Conservation (phyloP, 1,139 yeast species). For the Blastobotrys malaysiensis region DNA sequence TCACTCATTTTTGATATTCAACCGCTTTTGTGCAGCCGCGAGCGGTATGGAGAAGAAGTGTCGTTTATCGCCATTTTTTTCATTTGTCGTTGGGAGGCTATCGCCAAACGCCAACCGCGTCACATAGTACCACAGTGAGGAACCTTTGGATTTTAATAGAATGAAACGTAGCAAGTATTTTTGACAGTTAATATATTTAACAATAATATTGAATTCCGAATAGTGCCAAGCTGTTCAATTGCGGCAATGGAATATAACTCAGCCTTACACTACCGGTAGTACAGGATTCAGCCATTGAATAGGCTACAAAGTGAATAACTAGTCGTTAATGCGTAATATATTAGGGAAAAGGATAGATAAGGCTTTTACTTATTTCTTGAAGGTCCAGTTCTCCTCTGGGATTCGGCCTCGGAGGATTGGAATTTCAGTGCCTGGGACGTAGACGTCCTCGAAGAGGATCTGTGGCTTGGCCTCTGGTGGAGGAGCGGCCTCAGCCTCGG, state of each 20-base stretch:
- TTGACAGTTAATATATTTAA: too few relatives aligned
- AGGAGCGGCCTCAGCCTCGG: slow-evolving; percentile 87
- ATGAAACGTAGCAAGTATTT: too few relatives aligned
- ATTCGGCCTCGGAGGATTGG: slow-evolving; percentile 95
- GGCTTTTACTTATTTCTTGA: slow-evolving; percentile 16
- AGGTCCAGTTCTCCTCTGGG: slow-evolving; percentile 60
- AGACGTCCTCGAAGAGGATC: slow-evolving; percentile 92
- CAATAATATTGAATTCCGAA: too few relatives aligned
- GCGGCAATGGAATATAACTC: too few relatives aligned
- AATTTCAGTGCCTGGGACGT: slow-evolving; percentile 89
- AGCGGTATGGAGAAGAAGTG: neutral
- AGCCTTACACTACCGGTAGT: too few relatives aligned
- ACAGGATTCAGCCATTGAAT: too few relatives aligned
- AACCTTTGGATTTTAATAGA: too few relatives aligned
- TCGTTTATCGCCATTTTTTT: slow-evolving; percentile 7
- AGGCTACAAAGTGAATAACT: too few relatives aligned
- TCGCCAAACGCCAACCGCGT: slow-evolving; percentile 5
- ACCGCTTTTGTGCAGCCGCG: neutral
- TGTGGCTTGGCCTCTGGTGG: slow-evolving; percentile 96
- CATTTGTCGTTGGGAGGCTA: slow-evolving; percentile 1
- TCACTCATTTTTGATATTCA: neutral
- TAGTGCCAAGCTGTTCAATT: too few relatives aligned
- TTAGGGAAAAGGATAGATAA: slow-evolving; percentile 1
- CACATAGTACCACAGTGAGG: too few relatives aligned
- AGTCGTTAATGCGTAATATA: slow-evolving; percentile 1